Base-by-base conservation (phyloP, 202 grass and related monocot species). In the Bolboschoenoplectus hybrid region DNA sequence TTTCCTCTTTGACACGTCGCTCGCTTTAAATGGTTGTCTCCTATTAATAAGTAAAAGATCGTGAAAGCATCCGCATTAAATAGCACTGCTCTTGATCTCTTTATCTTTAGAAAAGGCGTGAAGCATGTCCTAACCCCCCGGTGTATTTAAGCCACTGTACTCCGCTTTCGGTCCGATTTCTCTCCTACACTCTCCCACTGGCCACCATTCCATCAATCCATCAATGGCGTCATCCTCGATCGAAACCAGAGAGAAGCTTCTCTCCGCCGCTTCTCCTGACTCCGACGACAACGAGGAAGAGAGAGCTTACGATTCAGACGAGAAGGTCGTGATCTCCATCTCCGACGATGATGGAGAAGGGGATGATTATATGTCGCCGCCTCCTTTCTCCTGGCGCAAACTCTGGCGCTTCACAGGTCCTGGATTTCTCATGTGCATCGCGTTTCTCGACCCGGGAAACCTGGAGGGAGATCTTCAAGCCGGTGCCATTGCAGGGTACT, bases 391-490 rank as follows among this genome's bases (percentile, higher is more conserved):
- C 43, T 95, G 95, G 95, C 95, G 93, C 63, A 97, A 97, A 91
- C 85, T 97, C 5, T 97, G 95, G 93, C 93, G 81, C 66, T 97
- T 97, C 89, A 97, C 93, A 76, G 95, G 95, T 0, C 95, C 95
- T 0, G 95, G 95, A 0, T 97, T 97, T 81, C 95, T 97, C 61
- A 97, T 97, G 95, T 97, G 89, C 88, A 95, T 97, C 87, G 95
- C 89, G 9, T 97, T 97, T 89, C 91, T 97, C 19, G 95, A 97
- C 83, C 95, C 95, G 4, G 95, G 95, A 0, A 97, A 97, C 88
- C 88, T 97, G 38, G 95, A 97, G 81, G 95, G 95, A 9, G 93
- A 97, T 80, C 95, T 97, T 80, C 95, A 97, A 89, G 93, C 95
- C 2, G 95, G 95, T 2, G 95, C 95, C 35, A 90, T 90, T 75